Percentiles rank a stretch among this genome's conserved stretches.
These are phyloP conservation scores for Aspergillus felis DNA, from an alignment of 2,329 filamentous ascomycete species.

Conservation along the genomic window DNA sequence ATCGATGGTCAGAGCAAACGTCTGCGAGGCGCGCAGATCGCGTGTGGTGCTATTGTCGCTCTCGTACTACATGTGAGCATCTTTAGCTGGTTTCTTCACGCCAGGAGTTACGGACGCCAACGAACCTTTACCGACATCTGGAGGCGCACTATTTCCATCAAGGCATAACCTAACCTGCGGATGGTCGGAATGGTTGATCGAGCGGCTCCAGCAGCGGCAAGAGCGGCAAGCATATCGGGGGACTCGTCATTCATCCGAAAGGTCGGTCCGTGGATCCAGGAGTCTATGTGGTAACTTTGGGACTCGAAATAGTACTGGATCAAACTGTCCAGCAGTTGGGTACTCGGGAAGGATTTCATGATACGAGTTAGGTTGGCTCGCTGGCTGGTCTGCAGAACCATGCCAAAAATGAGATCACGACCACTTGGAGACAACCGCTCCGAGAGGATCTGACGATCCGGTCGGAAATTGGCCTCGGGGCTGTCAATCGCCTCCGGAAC, in stretches of 20 bases:
- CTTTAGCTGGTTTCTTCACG: no score
- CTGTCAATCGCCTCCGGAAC: constrained; percentile 24
- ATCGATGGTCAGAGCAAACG: constrained; percentile 48
- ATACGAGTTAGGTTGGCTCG: constrained; percentile 51
- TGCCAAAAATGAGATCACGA: constrained; percentile 61
- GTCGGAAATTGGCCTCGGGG: constrained; percentile 11
- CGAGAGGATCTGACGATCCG: constrained; percentile 18
- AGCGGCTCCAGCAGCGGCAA: constrained; percentile 38
- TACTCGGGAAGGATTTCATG: constrained; percentile 41
- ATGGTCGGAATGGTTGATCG: constrained; percentile 36
- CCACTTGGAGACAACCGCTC: constrained; percentile 28
- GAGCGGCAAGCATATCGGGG: constrained; percentile 35
- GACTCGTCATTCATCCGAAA: constrained; percentile 35
- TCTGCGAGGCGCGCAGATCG: constrained; percentile 50
- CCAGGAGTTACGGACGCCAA: constrained; percentile 45
- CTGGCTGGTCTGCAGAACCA: constrained; percentile 58
- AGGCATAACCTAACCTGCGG: constrained; percentile 39
- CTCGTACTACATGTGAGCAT: constrained; percentile 18
- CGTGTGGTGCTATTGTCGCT: constrained; percentile 49
- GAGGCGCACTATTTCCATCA: constrained; percentile 38
- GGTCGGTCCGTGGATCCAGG: constrained; percentile 41
- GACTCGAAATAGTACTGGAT: constrained; percentile 37
- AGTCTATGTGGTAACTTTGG: constrained; percentile 30
- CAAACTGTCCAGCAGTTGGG: constrained; percentile 37
- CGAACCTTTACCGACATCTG: constrained; percentile 56